Conservation (phyloP, 2,329 filamentous ascomycete genomes). For the Tolypocladium tropicale region DNA sequence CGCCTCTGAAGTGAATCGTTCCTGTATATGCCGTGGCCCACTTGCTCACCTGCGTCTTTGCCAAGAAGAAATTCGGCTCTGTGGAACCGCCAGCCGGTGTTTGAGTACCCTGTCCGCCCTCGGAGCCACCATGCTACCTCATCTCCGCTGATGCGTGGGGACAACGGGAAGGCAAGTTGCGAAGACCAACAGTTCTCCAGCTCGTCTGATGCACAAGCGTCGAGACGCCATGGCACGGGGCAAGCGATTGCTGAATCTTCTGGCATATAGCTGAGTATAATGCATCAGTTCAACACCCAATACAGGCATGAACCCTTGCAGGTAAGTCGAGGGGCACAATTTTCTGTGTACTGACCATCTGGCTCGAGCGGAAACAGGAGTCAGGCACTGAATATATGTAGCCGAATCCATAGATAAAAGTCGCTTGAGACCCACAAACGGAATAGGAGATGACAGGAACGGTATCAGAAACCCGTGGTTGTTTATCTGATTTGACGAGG, state of each 20-base stretch:
- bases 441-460: background rate
- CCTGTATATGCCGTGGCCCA: background rate
- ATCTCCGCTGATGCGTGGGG: background rate
- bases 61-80: background rate
- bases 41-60: background rate
- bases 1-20: background rate
- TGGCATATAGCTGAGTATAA: background rate
- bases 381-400: background rate
- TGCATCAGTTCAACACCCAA: background rate
- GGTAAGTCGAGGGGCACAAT: background rate
- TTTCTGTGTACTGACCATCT: background rate
- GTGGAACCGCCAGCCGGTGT: background rate
- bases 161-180: constrained; percentile 1
- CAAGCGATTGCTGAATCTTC: background rate
- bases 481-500: background rate
- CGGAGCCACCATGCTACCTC: background rate
- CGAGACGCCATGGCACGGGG: background rate
- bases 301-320: background rate
- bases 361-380: background rate
- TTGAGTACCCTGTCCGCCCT: background rate
- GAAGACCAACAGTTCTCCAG: background rate
- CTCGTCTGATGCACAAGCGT: constrained; percentile 3
- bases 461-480: background rate
- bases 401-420: background rate
- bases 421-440: constrained; percentile 1